A percentile compares a stretch with the other conserved stretches of the same genome.
Conservation (phyloP, 2,329 filamentous ascomycete genomes). For the Claviceps sp. region DNA sequence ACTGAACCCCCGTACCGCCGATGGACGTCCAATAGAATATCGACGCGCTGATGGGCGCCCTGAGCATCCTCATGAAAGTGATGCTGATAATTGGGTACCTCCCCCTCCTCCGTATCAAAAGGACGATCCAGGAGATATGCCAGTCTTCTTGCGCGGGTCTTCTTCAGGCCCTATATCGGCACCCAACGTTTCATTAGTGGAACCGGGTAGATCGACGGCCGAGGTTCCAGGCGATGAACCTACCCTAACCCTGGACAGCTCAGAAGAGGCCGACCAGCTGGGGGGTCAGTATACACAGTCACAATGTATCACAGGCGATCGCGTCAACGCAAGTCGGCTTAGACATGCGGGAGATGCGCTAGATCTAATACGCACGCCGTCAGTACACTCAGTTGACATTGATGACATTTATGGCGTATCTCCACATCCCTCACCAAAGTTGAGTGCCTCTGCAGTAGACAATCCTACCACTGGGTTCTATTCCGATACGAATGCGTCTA, state of each 20-base stretch:
- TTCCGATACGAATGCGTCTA: background rate
- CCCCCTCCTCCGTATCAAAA: conserved; percentile 70
- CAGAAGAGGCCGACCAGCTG: conserved; percentile 3
- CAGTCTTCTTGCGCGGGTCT: conserved; percentile 40
- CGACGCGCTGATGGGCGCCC: conserved; percentile 55
- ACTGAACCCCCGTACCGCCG: conserved; percentile 44
- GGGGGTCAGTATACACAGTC: conserved; percentile 8
- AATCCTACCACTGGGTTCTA: background rate
- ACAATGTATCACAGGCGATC: conserved; percentile 17
- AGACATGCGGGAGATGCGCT: conserved; percentile 11
- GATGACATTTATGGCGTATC: conserved; percentile 34
- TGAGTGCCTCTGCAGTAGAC: background rate
- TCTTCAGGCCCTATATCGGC: conserved; percentile 24
- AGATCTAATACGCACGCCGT: conserved; percentile 21
- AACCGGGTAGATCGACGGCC: background rate
- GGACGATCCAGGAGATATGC: conserved; percentile 44
- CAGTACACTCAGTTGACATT: conserved; percentile 8
- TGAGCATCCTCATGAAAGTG: conserved; percentile 72
- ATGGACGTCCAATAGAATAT: conserved; percentile 44
- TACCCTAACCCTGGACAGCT: background rate
- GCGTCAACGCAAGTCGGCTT: background rate
- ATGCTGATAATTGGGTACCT: conserved; percentile 79
- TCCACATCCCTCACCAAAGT: conserved; percentile 28
- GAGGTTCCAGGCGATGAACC: background rate
- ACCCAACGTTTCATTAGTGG: conserved; percentile 14